These are phyloP conservation scores for Daldinia eschscholtzii DNA, from an alignment of 2,329 filamentous ascomycete species.

Conservation along the genomic window DNA sequence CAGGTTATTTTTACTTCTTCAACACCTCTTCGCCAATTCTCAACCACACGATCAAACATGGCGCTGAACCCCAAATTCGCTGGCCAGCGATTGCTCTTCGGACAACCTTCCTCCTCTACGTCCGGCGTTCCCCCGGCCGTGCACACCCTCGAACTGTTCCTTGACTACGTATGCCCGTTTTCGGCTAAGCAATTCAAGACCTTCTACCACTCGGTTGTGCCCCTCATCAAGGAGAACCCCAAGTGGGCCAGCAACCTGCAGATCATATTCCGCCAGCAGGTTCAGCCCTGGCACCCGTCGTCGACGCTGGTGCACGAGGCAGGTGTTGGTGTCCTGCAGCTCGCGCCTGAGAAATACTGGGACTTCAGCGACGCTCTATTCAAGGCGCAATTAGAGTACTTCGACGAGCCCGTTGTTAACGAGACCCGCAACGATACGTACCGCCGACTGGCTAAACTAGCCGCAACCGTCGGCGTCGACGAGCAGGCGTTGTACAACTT, in stretches of 20 bases:
- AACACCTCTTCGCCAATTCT: conserved; percentile 16
- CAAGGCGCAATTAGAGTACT: conserved; percentile 78
- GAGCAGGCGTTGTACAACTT: conserved; percentile 77
- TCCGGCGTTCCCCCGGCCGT: conserved; percentile 58
- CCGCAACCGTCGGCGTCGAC: conserved; percentile 74
- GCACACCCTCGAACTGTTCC: conserved; percentile 75
- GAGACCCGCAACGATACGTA: conserved; percentile 91
- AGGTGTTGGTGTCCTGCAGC: conserved; percentile 80
- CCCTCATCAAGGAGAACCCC: conserved; percentile 73
- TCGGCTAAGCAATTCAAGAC: conserved; percentile 80
- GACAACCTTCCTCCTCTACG: conserved; percentile 52
- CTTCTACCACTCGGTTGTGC: conserved; percentile 74
- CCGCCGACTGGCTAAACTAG: conserved; percentile 80
- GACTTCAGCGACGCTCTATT: conserved; percentile 78
- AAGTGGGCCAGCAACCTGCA: conserved; percentile 68
- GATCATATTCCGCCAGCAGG: conserved; percentile 89
- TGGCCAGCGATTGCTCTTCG: conserved; percentile 73
- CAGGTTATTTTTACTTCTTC: neutral
- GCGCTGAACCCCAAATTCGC: conserved; percentile 83
- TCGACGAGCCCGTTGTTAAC: conserved; percentile 85
- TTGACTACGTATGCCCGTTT: conserved; percentile 91
- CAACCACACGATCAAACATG: conserved; percentile 62
- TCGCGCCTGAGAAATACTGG: conserved; percentile 82
- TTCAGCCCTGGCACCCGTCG: conserved; percentile 95
- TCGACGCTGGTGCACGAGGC: conserved; percentile 87